Evolutionary conservation across 2,329 filamentous ascomycete genomes (phyloP).

Genomic region (Diaporthe australafricana): DNA sequence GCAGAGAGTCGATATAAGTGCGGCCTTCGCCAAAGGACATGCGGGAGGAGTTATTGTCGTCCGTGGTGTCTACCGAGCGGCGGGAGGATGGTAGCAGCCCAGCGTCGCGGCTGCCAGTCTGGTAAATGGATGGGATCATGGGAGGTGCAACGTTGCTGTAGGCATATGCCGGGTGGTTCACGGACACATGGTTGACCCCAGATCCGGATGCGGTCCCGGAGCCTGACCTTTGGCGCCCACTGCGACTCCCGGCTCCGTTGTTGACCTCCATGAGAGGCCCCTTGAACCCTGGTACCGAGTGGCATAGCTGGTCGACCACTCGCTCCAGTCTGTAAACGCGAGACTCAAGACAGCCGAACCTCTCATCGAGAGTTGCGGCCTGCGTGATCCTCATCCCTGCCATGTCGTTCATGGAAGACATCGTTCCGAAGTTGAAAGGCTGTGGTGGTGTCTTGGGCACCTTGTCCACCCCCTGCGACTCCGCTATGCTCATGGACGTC

Average conservation of each 20-base stretch:
- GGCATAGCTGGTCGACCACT: constrained; percentile 62
- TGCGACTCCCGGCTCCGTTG: constrained; percentile 42
- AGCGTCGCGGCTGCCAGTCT: constrained; percentile 36
- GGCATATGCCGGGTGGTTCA: constrained; percentile 40
- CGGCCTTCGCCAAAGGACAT: constrained; percentile 60
- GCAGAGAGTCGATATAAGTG: constrained; percentile 57
- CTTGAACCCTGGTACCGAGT: constrained; percentile 55
- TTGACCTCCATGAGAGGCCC: constrained; percentile 45
- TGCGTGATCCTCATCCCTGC: constrained; percentile 69
- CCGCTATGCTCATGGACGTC: constrained; percentile 47
- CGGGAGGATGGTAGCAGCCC: constrained; percentile 38
- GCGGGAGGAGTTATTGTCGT: constrained; percentile 47
- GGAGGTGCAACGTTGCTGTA: constrained; percentile 45
- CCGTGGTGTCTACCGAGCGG: constrained; percentile 49
- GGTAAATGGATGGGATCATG: constrained; percentile 47
- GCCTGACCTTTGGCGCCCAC: constrained; percentile 31
- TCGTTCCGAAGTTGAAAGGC: constrained; percentile 66
- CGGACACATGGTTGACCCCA: constrained; percentile 32
- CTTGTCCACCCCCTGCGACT: constrained; percentile 46
- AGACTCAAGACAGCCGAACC: constrained; percentile 63
- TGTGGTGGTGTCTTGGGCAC: constrained; percentile 55
- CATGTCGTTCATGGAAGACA: constrained; percentile 58
- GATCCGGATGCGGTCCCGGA: constrained; percentile 21
- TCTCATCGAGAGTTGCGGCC: constrained; percentile 63
- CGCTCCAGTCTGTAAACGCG: constrained; percentile 65